phyloP scores from a whole-genome alignment of 1,139 yeast genomes.

The Zhuliangozyma blackwelliae region DNA sequence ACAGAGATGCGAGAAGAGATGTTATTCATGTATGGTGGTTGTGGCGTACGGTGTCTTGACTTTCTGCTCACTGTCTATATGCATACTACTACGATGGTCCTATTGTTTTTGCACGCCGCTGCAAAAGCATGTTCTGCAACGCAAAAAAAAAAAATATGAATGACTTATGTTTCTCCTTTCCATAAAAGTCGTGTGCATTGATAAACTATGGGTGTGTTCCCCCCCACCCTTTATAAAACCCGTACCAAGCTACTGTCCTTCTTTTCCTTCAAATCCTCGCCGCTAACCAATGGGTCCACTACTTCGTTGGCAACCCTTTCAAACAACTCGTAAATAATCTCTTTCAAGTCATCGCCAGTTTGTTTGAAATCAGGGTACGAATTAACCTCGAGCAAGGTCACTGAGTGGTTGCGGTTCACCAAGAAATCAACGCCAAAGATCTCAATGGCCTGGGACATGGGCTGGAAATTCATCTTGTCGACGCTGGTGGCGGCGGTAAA shows the following conservation, averaged over 20 bases:
- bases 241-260: conserved; percentile 4
- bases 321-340: conserved; percentile 57
- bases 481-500: conserved; percentile 78
- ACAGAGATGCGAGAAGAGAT: too few relatives aligned
- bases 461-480: conserved; percentile 86
- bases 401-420: conserved; percentile 53
- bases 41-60: too few relatives aligned
- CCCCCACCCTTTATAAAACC: conserved; percentile 3
- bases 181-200: too few relatives aligned
- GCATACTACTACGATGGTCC: too few relatives aligned
- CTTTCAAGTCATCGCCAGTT: conserved; percentile 75
- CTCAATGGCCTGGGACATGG: conserved; percentile 77
- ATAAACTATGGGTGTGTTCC: too few relatives aligned
- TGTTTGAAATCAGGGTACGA: conserved; percentile 97
- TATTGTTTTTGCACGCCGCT: too few relatives aligned
- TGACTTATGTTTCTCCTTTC: too few relatives aligned
- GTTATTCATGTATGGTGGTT: too few relatives aligned
- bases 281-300: conserved; percentile 16
- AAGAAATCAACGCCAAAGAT: conserved; percentile 85
- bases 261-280: background rate
- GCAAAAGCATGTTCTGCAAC: too few relatives aligned
- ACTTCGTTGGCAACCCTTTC: conserved; percentile 35
- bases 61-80: too few relatives aligned
- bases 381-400: conserved; percentile 74
- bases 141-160: too few relatives aligned